Conservation (phyloP, 441 rosid species). For the Pelargonium citronellum region DNA sequence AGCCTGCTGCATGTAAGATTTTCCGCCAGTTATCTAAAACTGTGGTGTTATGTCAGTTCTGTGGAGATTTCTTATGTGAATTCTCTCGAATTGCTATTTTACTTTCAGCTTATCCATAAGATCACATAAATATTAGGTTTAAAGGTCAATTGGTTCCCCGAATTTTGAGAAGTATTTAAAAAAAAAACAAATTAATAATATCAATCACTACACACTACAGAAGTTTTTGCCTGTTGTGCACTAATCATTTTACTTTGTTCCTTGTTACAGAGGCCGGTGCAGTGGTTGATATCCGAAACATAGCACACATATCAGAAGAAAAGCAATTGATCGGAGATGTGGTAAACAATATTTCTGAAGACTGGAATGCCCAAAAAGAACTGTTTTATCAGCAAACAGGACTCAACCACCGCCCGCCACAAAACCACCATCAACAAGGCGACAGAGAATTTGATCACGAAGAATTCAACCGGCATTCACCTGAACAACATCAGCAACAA, state of each 20-base stretch:
- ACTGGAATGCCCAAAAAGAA: conserved; percentile 48
- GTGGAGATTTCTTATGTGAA: no score
- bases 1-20: background rate
- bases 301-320: conserved; percentile 49
- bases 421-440: background rate
- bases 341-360: conserved; percentile 36
- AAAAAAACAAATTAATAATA: no score
- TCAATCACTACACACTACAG: no score
- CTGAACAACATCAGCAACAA: background rate
- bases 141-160: no score
- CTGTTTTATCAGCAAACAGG: conserved; percentile 41
- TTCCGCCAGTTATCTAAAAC: background rate
- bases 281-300: conserved; percentile 40
- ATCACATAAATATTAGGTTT: no score
- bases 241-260: conserved; percentile 11
- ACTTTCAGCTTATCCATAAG: no score
- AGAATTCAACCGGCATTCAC: background rate
- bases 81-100: no score
- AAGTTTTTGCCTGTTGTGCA: background rate
- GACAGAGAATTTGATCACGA: background rate
- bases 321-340: conserved; percentile 35
- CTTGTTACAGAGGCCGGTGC: conserved; percentile 36
- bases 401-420: conserved; percentile 20
- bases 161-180: no score
- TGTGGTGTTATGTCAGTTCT: no score